Percentiles rank a stretch among this genome's conserved stretches.
phyloP scores from a whole-genome alignment of 257 asterid genomes.

The Paulownia fortunei region DNA sequence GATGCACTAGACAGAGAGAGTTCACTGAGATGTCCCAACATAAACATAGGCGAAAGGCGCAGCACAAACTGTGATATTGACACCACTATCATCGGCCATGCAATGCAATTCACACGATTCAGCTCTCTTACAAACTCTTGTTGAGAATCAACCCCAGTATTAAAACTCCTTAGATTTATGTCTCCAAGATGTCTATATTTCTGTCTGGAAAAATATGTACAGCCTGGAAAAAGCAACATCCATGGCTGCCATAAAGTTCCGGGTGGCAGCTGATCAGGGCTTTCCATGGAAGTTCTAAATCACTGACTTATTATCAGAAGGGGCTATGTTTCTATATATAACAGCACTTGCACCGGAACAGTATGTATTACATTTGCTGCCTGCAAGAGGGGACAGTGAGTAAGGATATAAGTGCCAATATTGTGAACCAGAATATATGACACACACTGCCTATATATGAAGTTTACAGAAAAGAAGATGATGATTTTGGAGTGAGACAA shows the following conservation, averaged over 20 bases:
- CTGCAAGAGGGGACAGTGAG: too few species aligned
- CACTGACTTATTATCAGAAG: too few species aligned
- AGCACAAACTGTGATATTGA: slow-evolving; percentile 33
- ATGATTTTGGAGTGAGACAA: too few species aligned
- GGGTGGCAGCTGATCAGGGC: background rate
- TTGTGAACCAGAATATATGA: background rate
- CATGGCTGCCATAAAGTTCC: background rate
- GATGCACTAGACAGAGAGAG: slow-evolving; percentile 50
- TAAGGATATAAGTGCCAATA: too few species aligned
- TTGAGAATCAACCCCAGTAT: background rate
- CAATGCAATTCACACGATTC: slow-evolving; percentile 31
- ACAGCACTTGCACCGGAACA: too few species aligned
- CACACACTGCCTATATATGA: background rate
- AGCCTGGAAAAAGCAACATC: background rate
- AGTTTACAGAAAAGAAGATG: too few species aligned
- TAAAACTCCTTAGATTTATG: background rate
- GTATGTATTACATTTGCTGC: too few species aligned
- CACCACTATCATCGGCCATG: slow-evolving; percentile 39
- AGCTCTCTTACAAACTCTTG: slow-evolving; percentile 10
- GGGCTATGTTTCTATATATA: too few species aligned
- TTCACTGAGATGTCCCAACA: slow-evolving; percentile 46
- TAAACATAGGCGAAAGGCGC: slow-evolving; percentile 39
- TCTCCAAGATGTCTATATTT: background rate
- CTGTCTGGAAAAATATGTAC: too few species aligned
- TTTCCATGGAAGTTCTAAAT: background rate